Evolutionary conservation across 2,329 filamentous ascomycete species (phyloP), one percentile per base, ranked within the genome.

Genomic region (Fusarium xyrophilum): DNA sequence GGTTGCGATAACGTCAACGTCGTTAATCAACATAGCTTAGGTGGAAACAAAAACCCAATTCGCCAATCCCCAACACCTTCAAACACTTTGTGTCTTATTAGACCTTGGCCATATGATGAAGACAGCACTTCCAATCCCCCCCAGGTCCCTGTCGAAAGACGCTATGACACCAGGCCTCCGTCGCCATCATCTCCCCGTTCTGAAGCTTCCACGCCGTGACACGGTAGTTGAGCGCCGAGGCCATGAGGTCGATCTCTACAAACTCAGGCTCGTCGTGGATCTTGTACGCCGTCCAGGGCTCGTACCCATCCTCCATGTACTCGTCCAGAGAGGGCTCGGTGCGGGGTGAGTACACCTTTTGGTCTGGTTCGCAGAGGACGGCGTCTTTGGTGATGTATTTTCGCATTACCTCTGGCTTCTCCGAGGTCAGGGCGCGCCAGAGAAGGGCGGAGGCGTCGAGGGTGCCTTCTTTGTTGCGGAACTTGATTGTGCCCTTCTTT

Each of bases 211-310:
- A 79, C 3, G 75, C 71, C 21, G 77, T 79, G 33, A 79, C 76
- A 25, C 71, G 67, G 63, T 79, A 79, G 10, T 69, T 72, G 30
- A 79, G 65, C 5, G 73, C 71, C 10, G 74, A 72, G 62, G 71
- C 74, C 77, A 79, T 79, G 73, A 79, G 69, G 64, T 79, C 77
- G n/a, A 79, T 75, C 74, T 79, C 77, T 56, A 79, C 77, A 47
- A 79, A 79, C 48, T 78, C 74, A 4, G 75, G 75, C 33, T 79
- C 77, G 61, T 70, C 76, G 54, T 78, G 74, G 59, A 79, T 77
- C 65, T 76, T 75, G 71, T 78, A 79, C 1, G 77, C 76, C 25
- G 77, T 78, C 75, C 75, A 79, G 1, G 77, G 76, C 69, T 79
- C 74, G 63, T 72, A 78, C 11, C 68, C 64, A 13, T 76, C 72